phyloP scores from a whole-genome alignment of 2,329 filamentous ascomycete genomes.

The Hymenoscyphus albidus region DNA sequence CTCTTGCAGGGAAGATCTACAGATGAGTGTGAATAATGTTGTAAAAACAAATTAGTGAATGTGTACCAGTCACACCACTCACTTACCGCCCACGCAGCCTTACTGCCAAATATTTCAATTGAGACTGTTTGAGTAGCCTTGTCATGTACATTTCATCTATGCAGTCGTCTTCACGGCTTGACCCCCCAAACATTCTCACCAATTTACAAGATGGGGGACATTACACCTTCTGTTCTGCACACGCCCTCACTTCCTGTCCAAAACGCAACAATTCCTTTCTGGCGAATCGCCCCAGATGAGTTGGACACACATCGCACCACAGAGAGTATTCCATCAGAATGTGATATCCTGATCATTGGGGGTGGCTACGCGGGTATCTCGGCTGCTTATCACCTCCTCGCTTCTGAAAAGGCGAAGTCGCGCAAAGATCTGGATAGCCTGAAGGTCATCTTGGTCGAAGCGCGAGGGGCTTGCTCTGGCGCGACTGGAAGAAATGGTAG shows the following conservation, averaged over 20 bases:
- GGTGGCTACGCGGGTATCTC: constrained; percentile 23
- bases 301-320: constrained; percentile 22
- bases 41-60: too few relatives aligned
- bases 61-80: too few relatives aligned
- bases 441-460: constrained; percentile 40
- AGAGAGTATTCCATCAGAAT: constrained; percentile 17
- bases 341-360: constrained; percentile 30
- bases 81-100: too few relatives aligned
- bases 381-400: constrained; percentile 20
- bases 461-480: constrained; percentile 37
- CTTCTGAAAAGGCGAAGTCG: constrained; percentile 9
- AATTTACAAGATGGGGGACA: not conserved
- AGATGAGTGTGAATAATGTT: too few relatives aligned
- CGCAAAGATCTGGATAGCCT: not conserved
- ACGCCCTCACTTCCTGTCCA: constrained; percentile 15
- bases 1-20: too few relatives aligned
- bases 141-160: too few relatives aligned
- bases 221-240: not conserved
- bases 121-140: too few relatives aligned
- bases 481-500: constrained; percentile 42
- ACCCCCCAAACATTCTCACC: too few relatives aligned
- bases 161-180: too few relatives aligned
- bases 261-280: constrained; percentile 19
- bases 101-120: too few relatives aligned
- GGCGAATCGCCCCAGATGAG: constrained; percentile 19